Conservation (phyloP, 1,284 basidiomycete species). For the Ceratobasidium sp. region DNA sequence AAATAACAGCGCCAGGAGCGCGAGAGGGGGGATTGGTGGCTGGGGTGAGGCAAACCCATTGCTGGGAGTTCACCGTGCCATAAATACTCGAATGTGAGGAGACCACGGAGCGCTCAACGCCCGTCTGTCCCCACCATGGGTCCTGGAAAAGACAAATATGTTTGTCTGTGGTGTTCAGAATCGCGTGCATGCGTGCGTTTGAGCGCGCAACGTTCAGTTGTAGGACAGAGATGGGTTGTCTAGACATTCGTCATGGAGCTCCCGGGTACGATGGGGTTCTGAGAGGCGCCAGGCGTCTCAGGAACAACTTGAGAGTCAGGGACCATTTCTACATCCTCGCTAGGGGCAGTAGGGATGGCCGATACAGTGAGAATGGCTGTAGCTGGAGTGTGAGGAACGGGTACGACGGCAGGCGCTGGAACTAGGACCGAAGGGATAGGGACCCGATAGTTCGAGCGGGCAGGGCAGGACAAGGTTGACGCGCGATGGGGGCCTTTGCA, state of each 20-base stretch:
- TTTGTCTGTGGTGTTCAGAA: not conserved
- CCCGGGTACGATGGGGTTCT: too few species aligned
- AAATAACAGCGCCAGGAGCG: not conserved
- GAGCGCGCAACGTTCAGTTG: conserved; percentile 26
- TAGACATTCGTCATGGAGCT: too few species aligned
- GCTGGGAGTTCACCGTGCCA: not conserved
- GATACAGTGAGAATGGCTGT: too few species aligned
- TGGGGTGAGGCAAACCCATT: not conserved
- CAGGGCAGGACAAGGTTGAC: not conserved
- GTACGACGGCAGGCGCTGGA: too few species aligned
- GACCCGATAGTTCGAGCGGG: not conserved
- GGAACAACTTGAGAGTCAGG: too few species aligned
- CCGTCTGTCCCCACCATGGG: conserved; percentile 28
- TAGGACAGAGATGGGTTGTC: too few species aligned
- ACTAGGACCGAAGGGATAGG: not conserved
- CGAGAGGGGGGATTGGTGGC: not conserved
- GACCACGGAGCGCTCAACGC: not conserved
- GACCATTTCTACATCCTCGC: too few species aligned
- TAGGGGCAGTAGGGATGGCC: too few species aligned
- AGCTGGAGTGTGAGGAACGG: too few species aligned
- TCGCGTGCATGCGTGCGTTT: not conserved
- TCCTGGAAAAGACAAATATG: conserved; percentile 12
- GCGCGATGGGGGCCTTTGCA: not conserved
- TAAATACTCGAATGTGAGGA: not conserved
- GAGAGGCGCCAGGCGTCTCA: too few species aligned